Conservation (phyloP, 352 stramenopile species). For the Pythium insidiosum region DNA sequence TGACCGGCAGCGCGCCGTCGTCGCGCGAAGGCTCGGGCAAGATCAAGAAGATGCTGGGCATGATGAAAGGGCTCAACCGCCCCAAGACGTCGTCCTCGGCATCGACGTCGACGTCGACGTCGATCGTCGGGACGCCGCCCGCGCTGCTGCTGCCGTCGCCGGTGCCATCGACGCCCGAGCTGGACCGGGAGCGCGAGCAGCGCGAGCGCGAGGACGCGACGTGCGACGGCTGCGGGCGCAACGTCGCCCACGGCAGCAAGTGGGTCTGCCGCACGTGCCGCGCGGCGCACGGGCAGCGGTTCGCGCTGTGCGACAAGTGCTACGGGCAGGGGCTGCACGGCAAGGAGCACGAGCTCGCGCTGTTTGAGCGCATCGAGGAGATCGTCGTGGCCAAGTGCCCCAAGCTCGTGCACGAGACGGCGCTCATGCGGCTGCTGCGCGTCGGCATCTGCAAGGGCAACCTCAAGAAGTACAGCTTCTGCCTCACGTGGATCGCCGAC, state of each 20-base stretch:
- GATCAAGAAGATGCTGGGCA: conserved; percentile 78
- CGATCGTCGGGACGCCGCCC: conserved; percentile 9
- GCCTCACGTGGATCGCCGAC: conserved; percentile 72
- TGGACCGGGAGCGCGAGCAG: too few relatives aligned
- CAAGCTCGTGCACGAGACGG: conserved; percentile 34
- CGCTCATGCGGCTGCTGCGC: conserved; percentile 51
- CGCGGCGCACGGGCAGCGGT: conserved; percentile 34
- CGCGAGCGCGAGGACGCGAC: conserved; percentile 45
- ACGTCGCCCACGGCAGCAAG: conserved; percentile 37
- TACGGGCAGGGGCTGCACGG: conserved; percentile 66
- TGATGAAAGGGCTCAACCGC: conserved; percentile 59
- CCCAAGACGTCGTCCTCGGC: conserved; percentile 38
- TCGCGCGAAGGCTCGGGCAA: conserved; percentile 35
- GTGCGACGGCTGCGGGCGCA: conserved; percentile 58
- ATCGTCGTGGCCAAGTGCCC: conserved; percentile 60
- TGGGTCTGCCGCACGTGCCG: conserved; percentile 64
- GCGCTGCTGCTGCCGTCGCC: conserved; percentile 9
- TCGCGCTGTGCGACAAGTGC: conserved; percentile 66
- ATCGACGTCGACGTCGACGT: background rate
- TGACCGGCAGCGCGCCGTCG: conserved; percentile 6
- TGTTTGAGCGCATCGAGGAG: conserved; percentile 55
- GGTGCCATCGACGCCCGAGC: background rate
- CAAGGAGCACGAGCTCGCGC: conserved; percentile 51
- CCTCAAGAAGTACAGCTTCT: conserved; percentile 79
- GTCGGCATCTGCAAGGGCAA: conserved; percentile 74